These are phyloP conservation scores for Cucurbitaria berberidis DNA, from an alignment of 2,329 filamentous ascomycete species.

Conservation along the genomic window DNA sequence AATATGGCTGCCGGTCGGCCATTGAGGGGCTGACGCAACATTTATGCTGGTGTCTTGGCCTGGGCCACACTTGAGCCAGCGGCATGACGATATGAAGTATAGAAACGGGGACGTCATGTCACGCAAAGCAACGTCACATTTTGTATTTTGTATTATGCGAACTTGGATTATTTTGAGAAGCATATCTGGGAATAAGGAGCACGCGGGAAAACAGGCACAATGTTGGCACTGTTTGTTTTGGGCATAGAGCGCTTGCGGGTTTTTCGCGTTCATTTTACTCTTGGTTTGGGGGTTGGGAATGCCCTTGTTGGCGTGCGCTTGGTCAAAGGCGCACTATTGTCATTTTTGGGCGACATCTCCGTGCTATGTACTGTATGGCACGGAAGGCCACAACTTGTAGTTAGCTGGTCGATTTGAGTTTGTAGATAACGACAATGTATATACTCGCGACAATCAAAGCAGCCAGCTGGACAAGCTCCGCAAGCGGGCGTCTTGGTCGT, in stretches of 20 bases:
- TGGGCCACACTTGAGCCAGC: neutral
- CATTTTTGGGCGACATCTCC: neutral
- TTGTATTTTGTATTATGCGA: neutral
- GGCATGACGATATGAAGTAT: neutral
- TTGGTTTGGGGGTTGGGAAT: neutral
- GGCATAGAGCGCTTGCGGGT: neutral
- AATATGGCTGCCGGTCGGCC: slow-evolving; percentile 58
- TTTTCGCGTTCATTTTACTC: neutral
- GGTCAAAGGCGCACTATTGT: neutral
- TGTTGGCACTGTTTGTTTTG: neutral
- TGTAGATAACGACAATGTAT: neutral
- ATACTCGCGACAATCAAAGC: no score
- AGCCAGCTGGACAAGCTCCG: no score
- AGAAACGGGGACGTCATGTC: neutral
- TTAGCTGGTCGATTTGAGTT: neutral
- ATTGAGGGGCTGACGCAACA: slow-evolving; percentile 30
- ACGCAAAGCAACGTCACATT: neutral
- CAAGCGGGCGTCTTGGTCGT: neutral
- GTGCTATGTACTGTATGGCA: no score
- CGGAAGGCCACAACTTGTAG: neutral
- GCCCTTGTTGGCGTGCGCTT: neutral
- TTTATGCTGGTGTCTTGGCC: slow-evolving; percentile 2
- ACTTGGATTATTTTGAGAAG: neutral
- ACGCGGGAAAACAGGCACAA: neutral
- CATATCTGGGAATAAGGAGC: neutral